Percentiles rank a stretch among this genome's conserved stretches.
Conservation (phyloP, 1,139 yeast genomes). For the Diutina mesorugosa region DNA sequence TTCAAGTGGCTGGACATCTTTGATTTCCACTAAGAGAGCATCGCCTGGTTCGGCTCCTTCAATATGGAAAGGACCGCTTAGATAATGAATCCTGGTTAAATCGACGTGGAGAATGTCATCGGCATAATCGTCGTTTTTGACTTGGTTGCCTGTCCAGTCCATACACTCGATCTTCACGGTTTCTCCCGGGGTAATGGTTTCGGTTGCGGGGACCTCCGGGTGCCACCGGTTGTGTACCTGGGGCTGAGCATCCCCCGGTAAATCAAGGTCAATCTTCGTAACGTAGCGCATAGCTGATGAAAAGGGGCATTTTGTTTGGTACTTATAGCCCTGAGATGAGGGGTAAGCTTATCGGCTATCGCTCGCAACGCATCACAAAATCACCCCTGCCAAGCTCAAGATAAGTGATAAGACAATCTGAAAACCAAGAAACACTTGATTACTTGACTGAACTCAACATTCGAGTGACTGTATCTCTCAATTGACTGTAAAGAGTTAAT, state of each 20-base stretch:
- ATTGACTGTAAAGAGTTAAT: no score
- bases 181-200: slow-evolving; percentile 25
- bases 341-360: no score
- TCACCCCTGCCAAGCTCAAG: no score
- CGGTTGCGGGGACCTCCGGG: slow-evolving; percentile 32
- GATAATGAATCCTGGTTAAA: slow-evolving; percentile 29
- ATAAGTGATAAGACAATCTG: no score
- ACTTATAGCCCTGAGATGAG: no score
- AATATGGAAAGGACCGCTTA: slow-evolving; percentile 34
- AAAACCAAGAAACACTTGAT: no score
- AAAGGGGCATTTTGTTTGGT: no score
- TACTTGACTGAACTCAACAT: no score
- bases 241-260: slow-evolving; percentile 31
- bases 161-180: slow-evolving; percentile 34
- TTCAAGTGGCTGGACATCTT: slow-evolving; percentile 38
- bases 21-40: slow-evolving; percentile 32
- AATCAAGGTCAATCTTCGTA: slow-evolving; percentile 21
- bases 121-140: slow-evolving; percentile 30
- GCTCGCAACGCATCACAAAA: no score
- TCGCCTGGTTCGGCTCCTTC: slow-evolving; percentile 35
- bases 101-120: slow-evolving; percentile 33
- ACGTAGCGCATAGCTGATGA: slow-evolving; percentile 5
- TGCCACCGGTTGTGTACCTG: slow-evolving; percentile 41
- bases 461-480: no score
- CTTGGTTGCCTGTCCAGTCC: slow-evolving; percentile 42